Base-by-base conservation (phyloP, 148 eudicot genomes). In the Drosera capensis region DNA sequence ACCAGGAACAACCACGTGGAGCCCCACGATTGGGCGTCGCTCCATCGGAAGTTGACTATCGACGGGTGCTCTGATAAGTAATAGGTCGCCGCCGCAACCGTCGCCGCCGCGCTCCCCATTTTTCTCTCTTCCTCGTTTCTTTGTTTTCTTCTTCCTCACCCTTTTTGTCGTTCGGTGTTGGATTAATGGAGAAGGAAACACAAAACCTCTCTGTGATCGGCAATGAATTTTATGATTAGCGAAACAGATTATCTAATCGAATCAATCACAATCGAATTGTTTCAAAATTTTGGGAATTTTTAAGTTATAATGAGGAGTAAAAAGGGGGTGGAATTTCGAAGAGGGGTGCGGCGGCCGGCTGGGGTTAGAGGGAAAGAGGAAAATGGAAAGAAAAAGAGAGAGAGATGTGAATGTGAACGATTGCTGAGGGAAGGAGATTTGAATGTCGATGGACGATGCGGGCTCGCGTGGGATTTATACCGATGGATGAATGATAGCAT, bases 1-100 rank as follows among this genome's bases (percentile, higher is more conserved):
- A 84, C 36, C 20, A 79, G 73, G 55, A 84, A 79, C 1, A 74
- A 63, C 95, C 95, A 85, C 16, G 90, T 85, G 58, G 82, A 71
- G 15, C 86, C 95, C 75, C 75, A 77, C 8, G 79, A 70, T 46
- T 77, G 82, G 54, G 62, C 49, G 29, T 60, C 62, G 55, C 80
- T 77, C 95, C 95, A 85, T n/a, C 82, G 72, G 75, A 84, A 84
- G 1, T 30, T 25, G 1, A 71, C 52, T n/a, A 84, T 63, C 2
- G 65, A 40, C 0, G 94, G 94, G 56, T 85, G 90, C 52, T 85
- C 90, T 17, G 90, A 62, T 8, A 80, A 57, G 55, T 62, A 68
- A 34, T 80, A 80, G 3, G 28, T 25, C 47, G 48, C 3, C 47
- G 25, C 8, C 45, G 36, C 18, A 2, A 28, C 12, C 20, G 11